Evolutionary conservation across 1,284 basidiomycete species (phyloP), one percentile per base, ranked within the genome.

Genomic region (Trichosporon ovoides): DNA sequence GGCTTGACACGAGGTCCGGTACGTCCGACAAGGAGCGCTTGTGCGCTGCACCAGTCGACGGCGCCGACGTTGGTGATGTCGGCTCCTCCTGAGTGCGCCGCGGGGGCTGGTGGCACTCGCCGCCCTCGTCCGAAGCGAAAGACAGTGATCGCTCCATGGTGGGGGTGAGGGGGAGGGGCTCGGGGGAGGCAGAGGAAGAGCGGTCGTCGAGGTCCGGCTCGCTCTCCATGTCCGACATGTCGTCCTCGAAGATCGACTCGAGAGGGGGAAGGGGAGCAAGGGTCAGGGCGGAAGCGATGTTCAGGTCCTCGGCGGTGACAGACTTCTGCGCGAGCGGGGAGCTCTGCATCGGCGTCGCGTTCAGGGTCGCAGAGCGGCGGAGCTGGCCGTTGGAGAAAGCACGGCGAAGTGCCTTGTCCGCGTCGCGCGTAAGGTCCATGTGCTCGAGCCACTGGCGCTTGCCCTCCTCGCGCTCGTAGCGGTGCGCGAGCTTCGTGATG

Each of bases 381-480:
- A 68, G 59, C 22, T 64, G 54, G 9, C 68, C 67, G 60, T 73
- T 72, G 33, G 67, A 68, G 61, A 65, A 74, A 16, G 75, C 73
- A 16, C 70, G 64, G 54, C 74, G 64, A 3, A 70, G 55, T 0
- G 71, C 70, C 62, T 65, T 70, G 55, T 76, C 74, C 24, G 65
- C 70, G 33, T 66, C 61, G 38, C 70, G 64, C 31, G 68, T 66
- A 10, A 69, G 59, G 53, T 78, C 77, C 14, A 76, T 57, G 24
- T 64, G 60, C 55, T 76, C 74, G n/a, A 75, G 64, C 72, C 71
- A 76, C 38, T 56, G 46, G 53, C 77, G 64, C 62, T 74, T 76
- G 57, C 68, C 68, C 62, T 77, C 72, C 53, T 77, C 77, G 12
- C 70, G 63, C 57, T 75, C 70, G 64, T 77, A 74, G 52, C 67